A percentile compares a stretch with the other conserved stretches of the same genome.
phyloP scores from a whole-genome alignment of 2,329 filamentous ascomycete species.

The Parascedosporium putredinis region DNA sequence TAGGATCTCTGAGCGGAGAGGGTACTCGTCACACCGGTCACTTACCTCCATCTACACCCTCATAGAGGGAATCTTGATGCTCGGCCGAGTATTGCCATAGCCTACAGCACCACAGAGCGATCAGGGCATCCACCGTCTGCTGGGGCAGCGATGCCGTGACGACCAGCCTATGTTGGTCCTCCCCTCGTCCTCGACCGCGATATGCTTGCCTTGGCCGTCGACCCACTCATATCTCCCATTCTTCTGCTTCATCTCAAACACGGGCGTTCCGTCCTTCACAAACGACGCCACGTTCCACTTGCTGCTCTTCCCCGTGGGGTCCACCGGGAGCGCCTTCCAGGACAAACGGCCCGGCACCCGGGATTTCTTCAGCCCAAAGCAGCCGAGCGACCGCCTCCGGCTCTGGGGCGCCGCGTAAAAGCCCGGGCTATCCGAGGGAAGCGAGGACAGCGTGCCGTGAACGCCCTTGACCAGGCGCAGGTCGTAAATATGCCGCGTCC shows the following conservation, averaged over 20 bases:
- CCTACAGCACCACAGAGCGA: neutral
- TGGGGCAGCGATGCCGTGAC: conserved; percentile 9
- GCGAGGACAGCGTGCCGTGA: neutral
- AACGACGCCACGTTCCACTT: conserved; percentile 13
- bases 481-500: conserved; percentile 23
- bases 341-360: conserved; percentile 1
- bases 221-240: conserved; percentile 15
- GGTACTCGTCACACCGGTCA: too few species aligned
- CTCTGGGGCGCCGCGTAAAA: neutral
- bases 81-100: neutral
- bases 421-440: neutral
- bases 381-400: conserved; percentile 5
- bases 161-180: neutral
- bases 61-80: neutral
- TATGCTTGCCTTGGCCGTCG: conserved; percentile 10
- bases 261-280: conserved; percentile 10
- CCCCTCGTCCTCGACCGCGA: conserved; percentile 12
- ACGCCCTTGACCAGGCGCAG: conserved; percentile 18
- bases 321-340: conserved; percentile 11
- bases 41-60: conserved; percentile 2
- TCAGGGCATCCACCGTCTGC: neutral
- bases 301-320: conserved; percentile 7
- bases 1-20: too few species aligned
- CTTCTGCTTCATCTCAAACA: conserved; percentile 15
- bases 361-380: conserved; percentile 11